These are phyloP conservation scores for Lactuca saligna DNA, from an alignment of 129 eudicot genomes.

Conservation along the genomic window DNA sequence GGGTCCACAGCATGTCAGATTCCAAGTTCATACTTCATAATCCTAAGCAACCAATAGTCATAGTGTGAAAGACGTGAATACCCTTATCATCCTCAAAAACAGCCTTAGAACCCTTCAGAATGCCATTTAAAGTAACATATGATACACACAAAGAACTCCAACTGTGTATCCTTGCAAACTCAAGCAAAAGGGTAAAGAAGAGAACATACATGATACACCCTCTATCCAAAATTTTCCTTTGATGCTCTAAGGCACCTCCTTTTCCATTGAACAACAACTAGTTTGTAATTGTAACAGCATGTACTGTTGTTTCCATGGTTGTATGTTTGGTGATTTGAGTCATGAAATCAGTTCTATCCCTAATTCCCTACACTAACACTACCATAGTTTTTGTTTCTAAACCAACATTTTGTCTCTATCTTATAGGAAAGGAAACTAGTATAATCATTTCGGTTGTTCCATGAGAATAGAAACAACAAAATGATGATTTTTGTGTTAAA, in stretches of 20 bases:
- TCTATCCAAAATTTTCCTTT: no score
- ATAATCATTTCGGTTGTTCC: not conserved
- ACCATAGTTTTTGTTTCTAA: not conserved
- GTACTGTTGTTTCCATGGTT: not conserved
- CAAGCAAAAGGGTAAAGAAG: no score
- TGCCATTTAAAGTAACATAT: no score
- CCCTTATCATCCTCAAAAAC: no score
- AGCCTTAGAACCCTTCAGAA: no score
- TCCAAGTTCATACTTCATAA: constrained; percentile 20
- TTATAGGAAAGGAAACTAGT: no score
- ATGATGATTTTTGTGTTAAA: not conserved
- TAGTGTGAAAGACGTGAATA: constrained; percentile 1
- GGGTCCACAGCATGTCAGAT: constrained; percentile 30
- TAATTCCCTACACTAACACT: not conserved
- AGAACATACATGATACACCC: no score
- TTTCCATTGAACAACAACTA: not conserved
- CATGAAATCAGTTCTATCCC: not conserved
- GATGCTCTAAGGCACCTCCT: not conserved
- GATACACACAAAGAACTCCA: no score
- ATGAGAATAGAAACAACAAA: not conserved
- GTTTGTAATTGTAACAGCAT: not conserved
- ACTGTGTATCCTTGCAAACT: no score
- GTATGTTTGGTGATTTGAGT: not conserved
- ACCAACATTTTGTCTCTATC: not conserved
- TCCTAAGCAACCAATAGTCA: constrained; percentile 17